phyloP scores from a whole-genome alignment of 305 asterid genomes.

The Fraxinus ornus region DNA sequence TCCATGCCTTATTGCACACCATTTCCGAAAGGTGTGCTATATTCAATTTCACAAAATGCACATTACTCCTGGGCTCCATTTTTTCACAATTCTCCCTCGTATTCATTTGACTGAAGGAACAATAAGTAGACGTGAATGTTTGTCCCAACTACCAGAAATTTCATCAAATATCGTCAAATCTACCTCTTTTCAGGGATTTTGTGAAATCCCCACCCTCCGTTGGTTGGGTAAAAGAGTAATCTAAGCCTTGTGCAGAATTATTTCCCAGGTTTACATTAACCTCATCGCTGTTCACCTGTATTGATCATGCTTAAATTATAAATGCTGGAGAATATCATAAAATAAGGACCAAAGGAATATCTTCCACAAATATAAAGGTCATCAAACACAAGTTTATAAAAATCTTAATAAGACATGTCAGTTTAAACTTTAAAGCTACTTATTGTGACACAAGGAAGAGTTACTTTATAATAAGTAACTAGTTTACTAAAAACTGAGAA shows the following conservation, averaged over 20 bases:
- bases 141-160: conserved; percentile 30
- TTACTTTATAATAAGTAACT: background rate
- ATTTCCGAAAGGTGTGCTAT: conserved; percentile 34
- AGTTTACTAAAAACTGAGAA: background rate
- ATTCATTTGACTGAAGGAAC: conserved; percentile 35
- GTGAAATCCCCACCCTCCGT: conserved; percentile 20
- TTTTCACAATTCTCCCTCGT: conserved; percentile 30
- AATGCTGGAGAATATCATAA: background rate
- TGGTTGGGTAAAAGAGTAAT: conserved; percentile 17
- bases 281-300: conserved; percentile 37
- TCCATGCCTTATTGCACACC: conserved; percentile 36
- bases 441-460: background rate
- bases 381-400: background rate
- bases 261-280: conserved; percentile 17
- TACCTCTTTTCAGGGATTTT: conserved; percentile 43
- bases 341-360: background rate
- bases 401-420: background rate
- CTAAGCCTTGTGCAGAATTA: conserved; percentile 26
- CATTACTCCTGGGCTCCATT: conserved; percentile 36
- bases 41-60: conserved; percentile 29
- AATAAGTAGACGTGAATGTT: conserved; percentile 29
- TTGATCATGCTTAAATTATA: conserved; percentile 14
- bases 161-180: conserved; percentile 49
- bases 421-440: background rate
- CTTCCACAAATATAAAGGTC: background rate